Evolutionary conservation across 2,329 filamentous ascomycete genomes (phyloP), one percentile per base, ranked within the genome.

Genomic region (Trichoderma sp.): DNA sequence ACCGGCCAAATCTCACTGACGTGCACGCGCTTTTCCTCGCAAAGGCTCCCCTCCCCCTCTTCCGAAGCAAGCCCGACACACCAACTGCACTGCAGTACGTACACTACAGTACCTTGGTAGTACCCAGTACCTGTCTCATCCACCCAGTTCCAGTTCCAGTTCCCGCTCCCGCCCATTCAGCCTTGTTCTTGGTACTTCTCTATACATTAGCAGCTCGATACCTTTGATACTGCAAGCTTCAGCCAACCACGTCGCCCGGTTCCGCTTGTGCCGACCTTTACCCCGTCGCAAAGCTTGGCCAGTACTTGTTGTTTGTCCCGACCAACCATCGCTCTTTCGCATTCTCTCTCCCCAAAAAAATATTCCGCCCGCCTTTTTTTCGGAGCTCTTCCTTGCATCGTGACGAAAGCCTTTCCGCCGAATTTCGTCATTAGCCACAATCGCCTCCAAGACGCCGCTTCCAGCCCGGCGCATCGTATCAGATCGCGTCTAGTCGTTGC

Each of bases 1-100:
- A 78, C 78, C 78, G 75, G 77, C 72, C 74, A 78, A 79, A 79
- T 75, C 76, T 76, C 73, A 80, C 78, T 79, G 79, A 81, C 79
- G 78, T 81, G 79, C 79, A 80, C 79, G 79, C 80, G 79, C 78
- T 81, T 81, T 80, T 77, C 78, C 75, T 79, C 78, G 74, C 76
- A 79, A 78, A 78, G 76, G 77, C 73, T 70, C 71, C 50, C 66
- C 35, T 72, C 71, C 71, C 70, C 69, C 69, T 68, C 37, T 37
- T 39, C 60, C 60, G 60, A 52, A 25, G 59, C 39, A 64, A 64
- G 10, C 45, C 59, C 45, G 48, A 37, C 45, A 25, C 39, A 25
- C 10, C 13, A 25, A 35, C 12, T 12, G 29, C 29, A 10, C 19
- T 17, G 35, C 25, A 52, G 13, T n/a, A n/a, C n/a, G 15, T 9